A percentile compares a stretch with the other conserved stretches of the same genome.
Conservation (phyloP, 1,284 basidiomycete genomes). For the Neonothopanus nambi region DNA sequence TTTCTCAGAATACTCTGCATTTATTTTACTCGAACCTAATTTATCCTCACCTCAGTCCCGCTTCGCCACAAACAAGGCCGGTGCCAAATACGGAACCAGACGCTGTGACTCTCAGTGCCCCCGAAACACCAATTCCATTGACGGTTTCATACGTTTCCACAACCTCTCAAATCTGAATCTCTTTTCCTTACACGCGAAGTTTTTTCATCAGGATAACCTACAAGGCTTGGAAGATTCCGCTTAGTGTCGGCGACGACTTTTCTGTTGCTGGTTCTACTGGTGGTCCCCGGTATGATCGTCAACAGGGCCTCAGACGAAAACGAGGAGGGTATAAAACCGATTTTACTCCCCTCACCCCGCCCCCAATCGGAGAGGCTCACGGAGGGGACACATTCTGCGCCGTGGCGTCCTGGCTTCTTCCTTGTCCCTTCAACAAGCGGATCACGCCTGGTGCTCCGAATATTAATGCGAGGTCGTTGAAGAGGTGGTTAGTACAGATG, state of each 20-base stretch:
- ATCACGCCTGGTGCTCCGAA: constrained; percentile 21
- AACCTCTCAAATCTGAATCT: not conserved
- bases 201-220: constrained; percentile 44
- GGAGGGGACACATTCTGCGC: constrained; percentile 97
- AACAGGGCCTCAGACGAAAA: no score
- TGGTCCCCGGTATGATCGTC: no score
- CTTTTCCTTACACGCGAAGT: not conserved
- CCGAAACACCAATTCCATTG: constrained; percentile 36
- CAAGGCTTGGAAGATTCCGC: no score
- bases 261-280: constrained; percentile 31
- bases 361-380: constrained; percentile 91
- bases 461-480: constrained; percentile 63
- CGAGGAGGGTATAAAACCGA: no score
- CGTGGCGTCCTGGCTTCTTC: constrained; percentile 80
- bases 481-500: no score
- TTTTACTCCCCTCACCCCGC: constrained; percentile 43
- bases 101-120: constrained; percentile 53
- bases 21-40: no score
- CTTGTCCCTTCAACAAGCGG: constrained; percentile 52
- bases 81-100: constrained; percentile 53
- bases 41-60: constrained; percentile 27
- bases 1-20: not conserved
- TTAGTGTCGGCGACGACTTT: constrained; percentile 38
- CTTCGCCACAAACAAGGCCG: constrained; percentile 50
- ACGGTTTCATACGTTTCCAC: constrained; percentile 36